Evolutionary conservation across 495 filamentous ascomycete genomes (phyloP), one percentile per base, ranked within the genome.

Genomic region (Haplographium delicatum): DNA sequence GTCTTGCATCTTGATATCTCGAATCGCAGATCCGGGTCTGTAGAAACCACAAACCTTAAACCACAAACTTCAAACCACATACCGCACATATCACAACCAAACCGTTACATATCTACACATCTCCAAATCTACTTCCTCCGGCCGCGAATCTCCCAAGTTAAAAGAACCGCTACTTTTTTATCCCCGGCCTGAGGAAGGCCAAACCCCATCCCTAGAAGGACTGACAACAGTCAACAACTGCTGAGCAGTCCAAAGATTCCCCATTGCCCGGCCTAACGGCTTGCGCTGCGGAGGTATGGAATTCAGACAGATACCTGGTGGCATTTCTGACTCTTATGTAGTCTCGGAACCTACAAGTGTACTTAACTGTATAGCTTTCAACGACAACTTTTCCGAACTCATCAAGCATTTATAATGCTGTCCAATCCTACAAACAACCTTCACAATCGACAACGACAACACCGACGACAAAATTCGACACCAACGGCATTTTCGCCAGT

Each of bases 401-500:
- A 50, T 70, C 78, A 69, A 73, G 74, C 76, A 73, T 69, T 68
- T 66, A 78, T 70, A 65, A 91, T 93, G 88, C 79, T 90, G 80
- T 85, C 86, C 65, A 81, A 85, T 70, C 75, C 80, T 56, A 70
- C 70, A 47, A 79, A 74, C 66, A 80, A 68, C 70, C 73, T 85
- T 68, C 81, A 86, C 56, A 71, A 74, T 59, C 84, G 83, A 68
- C 80, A 81, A 62, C 79, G 81, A 64, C 81, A 80, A 72, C 88
- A 95, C 70, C 81, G 87, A 63, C 86, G 89, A 65, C 89, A 91
- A 72, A 84, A 89, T 62, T 95, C 89, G 60, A 93, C 88, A 61
- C 89, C 89, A 50, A 78, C 79, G 50, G 76, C 74, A 57, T 85
- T 84, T 67, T 84, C 88, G 63, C 76, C 77, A 45, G 71, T 75